Conservation (phyloP, 1,284 basidiomycete genomes). For the Singerocomus inundabilis region DNA sequence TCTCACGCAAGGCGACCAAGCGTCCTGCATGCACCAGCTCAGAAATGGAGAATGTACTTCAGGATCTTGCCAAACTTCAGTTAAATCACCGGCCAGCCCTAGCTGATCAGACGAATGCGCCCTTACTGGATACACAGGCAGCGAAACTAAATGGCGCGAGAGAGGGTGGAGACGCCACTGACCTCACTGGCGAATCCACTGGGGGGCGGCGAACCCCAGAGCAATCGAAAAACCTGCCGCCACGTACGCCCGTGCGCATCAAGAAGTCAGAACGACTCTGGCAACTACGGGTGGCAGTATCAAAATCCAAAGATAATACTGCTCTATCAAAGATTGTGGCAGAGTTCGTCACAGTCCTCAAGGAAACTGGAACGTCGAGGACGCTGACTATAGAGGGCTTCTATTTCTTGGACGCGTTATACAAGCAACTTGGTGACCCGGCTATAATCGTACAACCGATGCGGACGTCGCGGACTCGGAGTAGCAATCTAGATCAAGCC, state of each 20-base stretch:
- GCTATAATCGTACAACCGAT: conserved; percentile 55
- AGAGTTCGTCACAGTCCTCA: conserved; percentile 59
- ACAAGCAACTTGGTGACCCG: conserved; percentile 67
- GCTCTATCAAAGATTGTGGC: conserved; percentile 50
- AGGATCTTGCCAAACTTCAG: conserved; percentile 56
- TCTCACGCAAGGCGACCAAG: conserved; percentile 30
- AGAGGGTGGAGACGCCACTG: conserved; percentile 38
- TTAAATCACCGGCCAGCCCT: conserved; percentile 49
- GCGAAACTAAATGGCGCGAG: conserved; percentile 35
- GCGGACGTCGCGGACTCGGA: conserved; percentile 46
- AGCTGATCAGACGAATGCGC: conserved; percentile 48
- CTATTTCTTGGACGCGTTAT: conserved; percentile 61
- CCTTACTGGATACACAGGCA: conserved; percentile 33
- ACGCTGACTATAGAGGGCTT: conserved; percentile 71
- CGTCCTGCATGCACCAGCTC: conserved; percentile 32
- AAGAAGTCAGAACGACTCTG: conserved; percentile 55
- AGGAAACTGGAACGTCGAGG: conserved; percentile 61
- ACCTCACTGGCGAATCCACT: conserved; percentile 49
- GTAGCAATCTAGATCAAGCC: conserved; percentile 34
- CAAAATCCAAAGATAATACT: conserved; percentile 51
- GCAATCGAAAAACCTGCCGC: conserved; percentile 21
- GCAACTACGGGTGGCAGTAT: conserved; percentile 43
- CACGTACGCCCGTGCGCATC: conserved; percentile 34
- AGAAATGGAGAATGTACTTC: conserved; percentile 53
- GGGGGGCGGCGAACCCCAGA: conserved; percentile 30